Conservation (phyloP, 2,329 filamentous ascomycete species). For the Sporothrix brunneoviolacea region DNA sequence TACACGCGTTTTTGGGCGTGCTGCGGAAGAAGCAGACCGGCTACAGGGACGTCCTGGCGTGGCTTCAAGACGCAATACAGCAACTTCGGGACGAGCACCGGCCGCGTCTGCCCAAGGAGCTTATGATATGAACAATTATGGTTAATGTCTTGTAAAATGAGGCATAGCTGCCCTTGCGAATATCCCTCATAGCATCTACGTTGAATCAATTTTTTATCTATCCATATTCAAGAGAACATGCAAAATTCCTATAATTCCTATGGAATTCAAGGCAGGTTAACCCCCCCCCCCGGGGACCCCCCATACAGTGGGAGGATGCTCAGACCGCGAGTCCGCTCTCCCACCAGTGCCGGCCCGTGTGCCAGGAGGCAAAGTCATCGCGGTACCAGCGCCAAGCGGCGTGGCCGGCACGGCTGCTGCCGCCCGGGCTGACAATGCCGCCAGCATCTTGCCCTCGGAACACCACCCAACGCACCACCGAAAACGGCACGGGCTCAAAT, state of each 20-base stretch:
- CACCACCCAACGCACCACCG: constrained; percentile 54
- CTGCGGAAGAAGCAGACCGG: constrained; percentile 65
- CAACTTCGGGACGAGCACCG: constrained; percentile 26
- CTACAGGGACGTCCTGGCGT: constrained; percentile 57
- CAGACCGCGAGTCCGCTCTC: constrained; percentile 35
- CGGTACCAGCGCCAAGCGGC: constrained; percentile 62
- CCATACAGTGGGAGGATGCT: no score
- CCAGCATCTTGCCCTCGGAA: background rate
- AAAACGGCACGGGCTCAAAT: constrained; percentile 74
- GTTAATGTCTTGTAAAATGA: no score
- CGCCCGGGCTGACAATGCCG: constrained; percentile 50
- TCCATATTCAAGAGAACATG: no score
- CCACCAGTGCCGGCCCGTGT: constrained; percentile 58
- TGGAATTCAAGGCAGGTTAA: no score
- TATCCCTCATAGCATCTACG: no score
- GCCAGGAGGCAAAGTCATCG: constrained; percentile 46
- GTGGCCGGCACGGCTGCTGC: constrained; percentile 33
- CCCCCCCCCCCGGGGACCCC: no score
- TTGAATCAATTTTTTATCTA: no score
- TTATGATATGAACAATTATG: background rate
- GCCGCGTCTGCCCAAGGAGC: constrained; percentile 12
- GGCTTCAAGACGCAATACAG: constrained; percentile 51
- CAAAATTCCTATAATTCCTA: no score
- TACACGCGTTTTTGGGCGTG: constrained; percentile 62
- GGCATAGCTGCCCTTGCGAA: no score